A percentile compares a stretch with the other conserved stretches of the same genome.
phyloP scores from a whole-genome alignment of 2,329 filamentous ascomycete genomes.

The Triangularia verruculosa region DNA sequence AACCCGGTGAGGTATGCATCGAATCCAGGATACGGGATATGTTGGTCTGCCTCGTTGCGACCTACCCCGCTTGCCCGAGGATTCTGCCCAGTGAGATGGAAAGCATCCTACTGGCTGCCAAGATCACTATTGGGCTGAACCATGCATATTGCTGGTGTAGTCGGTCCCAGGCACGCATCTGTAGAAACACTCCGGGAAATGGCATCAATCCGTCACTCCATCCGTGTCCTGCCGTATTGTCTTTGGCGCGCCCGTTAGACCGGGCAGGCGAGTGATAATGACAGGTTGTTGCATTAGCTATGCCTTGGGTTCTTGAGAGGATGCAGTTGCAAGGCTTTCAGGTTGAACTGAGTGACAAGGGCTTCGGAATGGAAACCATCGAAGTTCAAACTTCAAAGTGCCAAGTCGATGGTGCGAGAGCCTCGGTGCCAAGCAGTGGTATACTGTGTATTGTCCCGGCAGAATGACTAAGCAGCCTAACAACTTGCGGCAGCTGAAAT shows the following conservation, averaged over 20 bases:
- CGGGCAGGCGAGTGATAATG: background rate
- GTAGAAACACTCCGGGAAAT: background rate
- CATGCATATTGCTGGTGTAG: background rate
- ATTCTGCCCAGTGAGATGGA: background rate
- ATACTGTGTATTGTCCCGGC: background rate
- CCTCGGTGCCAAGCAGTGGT: background rate
- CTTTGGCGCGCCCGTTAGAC: background rate
- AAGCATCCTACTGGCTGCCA: background rate
- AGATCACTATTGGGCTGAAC: background rate
- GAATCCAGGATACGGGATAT: background rate
- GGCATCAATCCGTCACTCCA: background rate
- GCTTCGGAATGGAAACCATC: background rate
- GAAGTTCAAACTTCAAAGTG: background rate
- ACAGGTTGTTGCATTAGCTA: background rate
- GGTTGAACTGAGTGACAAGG: background rate
- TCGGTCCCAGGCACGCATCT: background rate
- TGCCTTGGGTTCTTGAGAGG: background rate
- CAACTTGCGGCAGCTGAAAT: background rate
- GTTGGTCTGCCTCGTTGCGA: background rate
- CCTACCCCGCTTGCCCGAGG: background rate
- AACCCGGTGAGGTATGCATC: background rate
- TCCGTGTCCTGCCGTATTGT: background rate
- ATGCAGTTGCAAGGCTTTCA: background rate
- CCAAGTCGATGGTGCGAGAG: background rate
- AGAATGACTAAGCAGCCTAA: background rate